Evolutionary conservation across 2,329 filamentous ascomycete species (phyloP), one percentile per base, ranked within the genome.

Genomic region (Pestalotiopsis sp.): DNA sequence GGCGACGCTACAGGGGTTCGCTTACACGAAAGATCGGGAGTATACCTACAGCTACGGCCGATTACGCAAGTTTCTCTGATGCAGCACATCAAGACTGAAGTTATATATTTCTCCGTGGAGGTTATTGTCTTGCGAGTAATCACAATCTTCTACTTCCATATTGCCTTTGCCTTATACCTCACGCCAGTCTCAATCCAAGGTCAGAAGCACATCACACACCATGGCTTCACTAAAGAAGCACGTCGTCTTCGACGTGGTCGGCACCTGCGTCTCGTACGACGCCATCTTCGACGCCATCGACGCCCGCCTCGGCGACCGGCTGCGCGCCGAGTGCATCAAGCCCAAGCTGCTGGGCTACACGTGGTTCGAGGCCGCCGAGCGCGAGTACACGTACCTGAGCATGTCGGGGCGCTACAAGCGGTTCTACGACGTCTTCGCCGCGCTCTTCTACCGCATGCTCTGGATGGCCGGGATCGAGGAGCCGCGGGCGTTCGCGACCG

Each of bases 221-320:
- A 68, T 68, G 66, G 38, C 66, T 23, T 6, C 23, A 20, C n/a
- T 14, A 38, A 40, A 57, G 23, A 85, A 85, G 66, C 80, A 86
- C 70, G 79, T 85, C 68, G 83, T 85, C 38, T 86, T 85, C 71
- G 84, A 86, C 73, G 81, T 88, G 2, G 86, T 89, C 59, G 84
- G 85, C 62, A 87, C 85, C n/a, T 80, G 80, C 67, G 82, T 86
- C 56, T 82, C 79, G 23, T 85, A 83, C 75, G 79, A 84, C 17
- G 79, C 79, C 63, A 82, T 83, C 72, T 82, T 80, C 69, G 75
- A 79, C 12, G 77, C 78, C 38, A 79, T 87, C 41, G 79, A 83
- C 4, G 65, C 73, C 3, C 78, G 78, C 20, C 79, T 86, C 7
- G 85, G 85, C 41, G 69, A 78, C 4, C 75, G 78, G 11, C 81